phyloP scores from a whole-genome alignment of 305 asterid genomes.

The Fraxinus dipetala region DNA sequence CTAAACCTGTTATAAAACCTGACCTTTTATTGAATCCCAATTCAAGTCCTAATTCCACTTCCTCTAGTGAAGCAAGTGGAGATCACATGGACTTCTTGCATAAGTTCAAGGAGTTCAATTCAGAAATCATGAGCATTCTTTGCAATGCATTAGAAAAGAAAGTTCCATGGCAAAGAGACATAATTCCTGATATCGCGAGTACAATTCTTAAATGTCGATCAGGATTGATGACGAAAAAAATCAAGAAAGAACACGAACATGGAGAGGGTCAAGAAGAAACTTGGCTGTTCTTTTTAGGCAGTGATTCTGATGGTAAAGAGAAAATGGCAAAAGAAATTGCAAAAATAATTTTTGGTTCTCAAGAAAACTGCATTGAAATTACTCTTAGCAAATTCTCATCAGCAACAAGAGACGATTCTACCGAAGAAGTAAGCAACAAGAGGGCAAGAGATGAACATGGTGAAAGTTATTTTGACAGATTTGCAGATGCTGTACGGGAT shows the following conservation, averaged over 20 bases:
- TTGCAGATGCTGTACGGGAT: slow-evolving; percentile 48
- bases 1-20: slow-evolving; percentile 46
- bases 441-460: slow-evolving; percentile 66
- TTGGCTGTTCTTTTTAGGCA: slow-evolving; percentile 68
- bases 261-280: slow-evolving; percentile 40
- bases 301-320: slow-evolving; percentile 64
- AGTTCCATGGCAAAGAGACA: slow-evolving; percentile 66
- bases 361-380: slow-evolving; percentile 37
- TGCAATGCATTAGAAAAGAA: slow-evolving; percentile 51
- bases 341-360: slow-evolving; percentile 50
- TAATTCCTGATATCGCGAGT: slow-evolving; percentile 42
- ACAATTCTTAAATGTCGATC: slow-evolving; percentile 64
- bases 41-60: slow-evolving; percentile 93
- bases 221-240: slow-evolving; percentile 27
- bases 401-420: slow-evolving; percentile 21
- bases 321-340: slow-evolving; percentile 65
- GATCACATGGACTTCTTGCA: slow-evolving; percentile 31
- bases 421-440: slow-evolving; percentile 58
- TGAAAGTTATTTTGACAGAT: slow-evolving; percentile 51
- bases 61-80: slow-evolving; percentile 89
- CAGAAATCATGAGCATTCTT: slow-evolving; percentile 42
- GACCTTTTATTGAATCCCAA: slow-evolving; percentile 84
- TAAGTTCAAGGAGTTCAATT: slow-evolving; percentile 37
- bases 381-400: slow-evolving; percentile 52
- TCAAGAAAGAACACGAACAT: neutral